Conservation (phyloP, 1,284 basidiomycete species). For the Erythrobasidium hasegawianum region DNA sequence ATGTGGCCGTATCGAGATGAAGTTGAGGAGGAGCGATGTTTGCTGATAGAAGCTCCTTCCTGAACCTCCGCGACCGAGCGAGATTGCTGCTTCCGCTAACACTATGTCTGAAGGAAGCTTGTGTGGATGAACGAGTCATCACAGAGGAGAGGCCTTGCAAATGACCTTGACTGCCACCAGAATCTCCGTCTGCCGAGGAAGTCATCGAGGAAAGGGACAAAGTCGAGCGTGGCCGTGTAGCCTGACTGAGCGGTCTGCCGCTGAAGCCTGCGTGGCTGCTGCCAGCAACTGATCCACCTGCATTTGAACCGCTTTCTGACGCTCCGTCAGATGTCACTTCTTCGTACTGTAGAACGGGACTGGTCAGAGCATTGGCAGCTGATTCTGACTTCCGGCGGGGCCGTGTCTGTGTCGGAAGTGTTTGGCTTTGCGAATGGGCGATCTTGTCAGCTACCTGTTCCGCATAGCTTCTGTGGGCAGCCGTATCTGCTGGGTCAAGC, state of each 20-base stretch:
- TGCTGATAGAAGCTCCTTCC: slow-evolving; percentile 20
- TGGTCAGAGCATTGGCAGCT: slow-evolving; percentile 6
- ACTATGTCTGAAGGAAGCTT: not conserved
- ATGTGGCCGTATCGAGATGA: slow-evolving; percentile 20
- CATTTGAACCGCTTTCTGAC: not conserved
- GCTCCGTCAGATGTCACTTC: not conserved
- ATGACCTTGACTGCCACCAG: slow-evolving; percentile 3
- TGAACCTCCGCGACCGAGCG: slow-evolving; percentile 21
- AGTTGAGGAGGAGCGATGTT: slow-evolving; percentile 30
- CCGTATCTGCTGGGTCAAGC: slow-evolving; percentile 15
- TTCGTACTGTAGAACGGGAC: slow-evolving; percentile 9
- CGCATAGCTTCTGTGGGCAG: slow-evolving; percentile 8
- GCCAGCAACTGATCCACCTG: not conserved
- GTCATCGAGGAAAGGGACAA: slow-evolving; percentile 21
- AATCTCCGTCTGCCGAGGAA: slow-evolving; percentile 25
- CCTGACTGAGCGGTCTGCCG: not conserved
- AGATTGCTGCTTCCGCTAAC: slow-evolving; percentile 19
- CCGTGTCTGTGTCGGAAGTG: not conserved
- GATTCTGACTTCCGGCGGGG: slow-evolving; percentile 25
- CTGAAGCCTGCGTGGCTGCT: too few relatives aligned
- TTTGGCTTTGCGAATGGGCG: slow-evolving; percentile 3
- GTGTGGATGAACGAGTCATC: not conserved
- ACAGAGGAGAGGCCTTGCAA: not conserved
- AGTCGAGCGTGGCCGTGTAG: slow-evolving; percentile 23
- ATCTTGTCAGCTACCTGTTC: slow-evolving; percentile 32